Evolutionary conservation across 164 flowering plant species (phyloP).

Genomic region (Santalum album): DNA sequence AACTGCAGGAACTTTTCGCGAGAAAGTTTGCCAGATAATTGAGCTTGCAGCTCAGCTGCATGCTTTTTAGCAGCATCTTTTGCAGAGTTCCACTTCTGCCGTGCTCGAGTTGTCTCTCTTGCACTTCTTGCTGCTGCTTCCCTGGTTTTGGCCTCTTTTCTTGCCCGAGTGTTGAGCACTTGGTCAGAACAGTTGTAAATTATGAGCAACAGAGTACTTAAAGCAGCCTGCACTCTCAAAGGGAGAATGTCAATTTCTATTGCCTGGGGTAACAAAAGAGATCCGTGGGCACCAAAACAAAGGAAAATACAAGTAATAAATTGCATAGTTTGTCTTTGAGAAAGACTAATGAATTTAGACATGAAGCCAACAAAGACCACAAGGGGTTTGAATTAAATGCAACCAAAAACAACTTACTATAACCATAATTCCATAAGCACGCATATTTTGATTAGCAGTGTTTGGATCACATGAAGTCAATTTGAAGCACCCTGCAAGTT

Average conservation of each 20-base stretch:
- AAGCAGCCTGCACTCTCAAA: background rate
- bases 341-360: no score
- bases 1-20: background rate
- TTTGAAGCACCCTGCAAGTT: slow-evolving; percentile 7
- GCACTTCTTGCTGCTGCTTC: slow-evolving; percentile 27
- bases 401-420: background rate
- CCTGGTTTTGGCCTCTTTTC: slow-evolving; percentile 23
- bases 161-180: slow-evolving; percentile 19
- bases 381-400: background rate
- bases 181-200: slow-evolving; percentile 28
- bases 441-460: slow-evolving; percentile 3
- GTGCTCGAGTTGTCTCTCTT: slow-evolving; percentile 21
- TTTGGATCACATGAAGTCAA: slow-evolving; percentile 4
- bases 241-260: background rate
- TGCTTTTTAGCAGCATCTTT: slow-evolving; percentile 26
- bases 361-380: background rate
- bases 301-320: no score
- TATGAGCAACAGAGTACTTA: slow-evolving; percentile 21
- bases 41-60: slow-evolving; percentile 13
- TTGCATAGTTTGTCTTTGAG: background rate
- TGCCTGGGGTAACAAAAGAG: background rate
- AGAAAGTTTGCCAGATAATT: slow-evolving; percentile 1
- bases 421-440: slow-evolving; percentile 1
- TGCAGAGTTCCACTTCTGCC: slow-evolving; percentile 25
- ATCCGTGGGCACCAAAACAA: background rate